Percentiles rank a stretch among this genome's conserved stretches.
phyloP scores from a whole-genome alignment of 768 basidiomycete species.

The Naematelia aurantialba region DNA sequence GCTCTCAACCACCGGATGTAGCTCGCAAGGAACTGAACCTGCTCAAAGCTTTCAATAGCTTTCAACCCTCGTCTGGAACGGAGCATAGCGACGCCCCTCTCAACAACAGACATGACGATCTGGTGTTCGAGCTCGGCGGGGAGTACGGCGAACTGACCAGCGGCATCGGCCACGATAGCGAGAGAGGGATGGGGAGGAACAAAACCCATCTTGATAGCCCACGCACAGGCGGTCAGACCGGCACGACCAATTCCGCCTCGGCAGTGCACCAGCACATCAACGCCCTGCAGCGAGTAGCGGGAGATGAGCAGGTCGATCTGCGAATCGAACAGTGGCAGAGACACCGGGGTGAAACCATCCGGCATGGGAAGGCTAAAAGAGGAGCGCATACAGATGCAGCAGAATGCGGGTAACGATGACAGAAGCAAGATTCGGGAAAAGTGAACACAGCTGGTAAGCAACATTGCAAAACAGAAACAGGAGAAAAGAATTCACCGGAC shows the following conservation, averaged over 20 bases:
- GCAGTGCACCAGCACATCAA: slow-evolving; percentile 78
- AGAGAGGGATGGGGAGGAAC: slow-evolving; percentile 61
- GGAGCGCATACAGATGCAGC: background rate
- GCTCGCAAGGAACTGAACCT: slow-evolving; percentile 57
- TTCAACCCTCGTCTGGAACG: slow-evolving; percentile 75
- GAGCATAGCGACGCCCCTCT: slow-evolving; percentile 68
- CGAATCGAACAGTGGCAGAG: slow-evolving; percentile 60
- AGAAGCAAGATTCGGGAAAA: background rate
- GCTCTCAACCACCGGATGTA: slow-evolving; percentile 44
- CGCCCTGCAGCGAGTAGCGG: slow-evolving; percentile 68
- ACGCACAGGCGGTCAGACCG: slow-evolving; percentile 84
- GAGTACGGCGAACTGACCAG: slow-evolving; percentile 2
- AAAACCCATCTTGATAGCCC: slow-evolving; percentile 88
- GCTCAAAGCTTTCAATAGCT: slow-evolving; percentile 90
- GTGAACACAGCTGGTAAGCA: slow-evolving; percentile 7
- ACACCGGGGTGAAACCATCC: slow-evolving; percentile 77
- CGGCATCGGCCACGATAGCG: slow-evolving; percentile 22
- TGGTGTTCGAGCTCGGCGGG: slow-evolving; percentile 44
- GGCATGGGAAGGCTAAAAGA: slow-evolving; percentile 69
- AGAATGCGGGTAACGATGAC: background rate
- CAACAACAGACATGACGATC: slow-evolving; percentile 62
- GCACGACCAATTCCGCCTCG: slow-evolving; percentile 92
- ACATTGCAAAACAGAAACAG: background rate
- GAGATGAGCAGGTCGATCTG: slow-evolving; percentile 65
- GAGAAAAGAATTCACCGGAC: slow-evolving; percentile 58